phyloP scores from a whole-genome alignment of 805 yeast genomes.

The Wickerhamomyces pijperi region DNA sequence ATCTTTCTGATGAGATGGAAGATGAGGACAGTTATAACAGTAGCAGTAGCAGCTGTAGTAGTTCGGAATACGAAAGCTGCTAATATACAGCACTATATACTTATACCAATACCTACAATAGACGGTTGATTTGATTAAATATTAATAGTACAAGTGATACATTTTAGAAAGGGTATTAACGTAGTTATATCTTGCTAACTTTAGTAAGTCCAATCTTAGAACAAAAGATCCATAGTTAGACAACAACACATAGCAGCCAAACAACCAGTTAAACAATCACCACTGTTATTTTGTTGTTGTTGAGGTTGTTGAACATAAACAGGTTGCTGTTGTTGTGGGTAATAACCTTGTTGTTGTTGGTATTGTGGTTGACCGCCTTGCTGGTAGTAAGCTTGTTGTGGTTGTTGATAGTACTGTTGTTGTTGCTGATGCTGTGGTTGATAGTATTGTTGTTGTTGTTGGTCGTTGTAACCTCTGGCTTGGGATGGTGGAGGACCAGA shows the following conservation, averaged over 20 bases:
- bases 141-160: too few relatives aligned
- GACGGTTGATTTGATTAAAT: too few relatives aligned
- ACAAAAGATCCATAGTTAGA: background rate
- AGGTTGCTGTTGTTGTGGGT: background rate
- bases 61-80: too few relatives aligned
- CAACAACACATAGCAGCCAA: background rate
- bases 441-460: background rate
- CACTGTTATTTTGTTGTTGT: background rate
- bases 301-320: background rate
- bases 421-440: background rate
- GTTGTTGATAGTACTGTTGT: background rate
- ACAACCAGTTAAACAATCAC: background rate
- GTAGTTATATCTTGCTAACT: too few relatives aligned
- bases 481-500: background rate
- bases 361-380: background rate
- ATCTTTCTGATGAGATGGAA: slow-evolving; percentile 3
- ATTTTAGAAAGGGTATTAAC: too few relatives aligned
- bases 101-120: too few relatives aligned
- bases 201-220: too few relatives aligned
- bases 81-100: too few relatives aligned
- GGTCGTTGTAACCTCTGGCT: background rate
- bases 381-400: background rate
- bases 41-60: too few relatives aligned
- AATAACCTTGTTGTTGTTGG: background rate
- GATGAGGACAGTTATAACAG: too few relatives aligned